Evolutionary conservation across 306 rosid species (phyloP).

Genomic region (Acacia confusa): DNA sequence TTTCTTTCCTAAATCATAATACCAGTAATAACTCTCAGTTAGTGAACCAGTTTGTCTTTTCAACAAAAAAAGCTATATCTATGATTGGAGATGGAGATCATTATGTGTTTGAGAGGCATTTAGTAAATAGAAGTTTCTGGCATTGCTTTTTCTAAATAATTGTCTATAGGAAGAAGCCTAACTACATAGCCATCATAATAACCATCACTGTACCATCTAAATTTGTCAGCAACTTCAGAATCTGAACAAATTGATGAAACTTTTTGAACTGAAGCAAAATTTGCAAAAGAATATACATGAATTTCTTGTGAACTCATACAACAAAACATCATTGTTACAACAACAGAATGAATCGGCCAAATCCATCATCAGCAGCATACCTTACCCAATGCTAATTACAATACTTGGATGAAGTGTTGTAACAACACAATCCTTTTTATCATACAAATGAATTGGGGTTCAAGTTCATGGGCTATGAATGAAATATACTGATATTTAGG

Average conservation of each 20-base stretch:
- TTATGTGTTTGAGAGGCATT: neutral
- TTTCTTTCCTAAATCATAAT: too few relatives aligned
- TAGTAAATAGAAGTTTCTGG: too few relatives aligned
- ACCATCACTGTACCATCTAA: neutral
- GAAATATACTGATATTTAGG: neutral
- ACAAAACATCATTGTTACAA: neutral
- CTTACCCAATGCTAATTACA: neutral
- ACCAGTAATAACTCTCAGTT: too few relatives aligned
- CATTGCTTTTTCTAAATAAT: too few relatives aligned
- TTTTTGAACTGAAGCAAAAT: neutral
- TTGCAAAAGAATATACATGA: neutral
- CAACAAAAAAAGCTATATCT: neutral
- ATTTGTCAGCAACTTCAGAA: neutral
- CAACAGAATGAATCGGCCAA: constrained; percentile 34
- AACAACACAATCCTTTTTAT: neutral
- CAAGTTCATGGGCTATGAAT: constrained; percentile 32
- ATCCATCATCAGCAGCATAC: constrained; percentile 11
- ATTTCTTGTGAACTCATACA: constrained; percentile 18
- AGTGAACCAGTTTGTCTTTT: too few relatives aligned
- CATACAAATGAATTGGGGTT: constrained; percentile 21
- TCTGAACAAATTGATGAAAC: neutral
- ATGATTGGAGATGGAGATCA: neutral
- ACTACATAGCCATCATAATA: neutral
- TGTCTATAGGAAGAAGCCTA: neutral
- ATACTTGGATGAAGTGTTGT: too few relatives aligned